Conservation (phyloP, 352 stramenopile genomes). For the Phytophthora sansomeana region DNA sequence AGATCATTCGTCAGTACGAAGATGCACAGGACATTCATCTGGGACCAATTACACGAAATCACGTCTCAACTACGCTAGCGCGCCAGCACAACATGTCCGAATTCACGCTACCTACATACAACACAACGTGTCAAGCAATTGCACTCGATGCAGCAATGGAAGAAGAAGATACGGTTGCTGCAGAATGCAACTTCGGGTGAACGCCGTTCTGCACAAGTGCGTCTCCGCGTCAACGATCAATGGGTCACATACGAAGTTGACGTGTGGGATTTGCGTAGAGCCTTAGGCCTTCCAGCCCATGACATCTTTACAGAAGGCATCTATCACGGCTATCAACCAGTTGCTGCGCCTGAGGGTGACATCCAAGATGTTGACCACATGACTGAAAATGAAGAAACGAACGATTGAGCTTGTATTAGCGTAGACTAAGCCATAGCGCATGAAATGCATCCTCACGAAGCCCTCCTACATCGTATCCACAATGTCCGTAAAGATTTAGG, state of each 20-base stretch:
- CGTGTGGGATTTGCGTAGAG: neutral
- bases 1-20: neutral
- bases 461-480: neutral
- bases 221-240: neutral
- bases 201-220: neutral
- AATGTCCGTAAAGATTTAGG: neutral
- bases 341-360: neutral
- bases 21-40: neutral
- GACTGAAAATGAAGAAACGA: neutral
- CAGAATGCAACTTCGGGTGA: neutral
- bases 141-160: neutral
- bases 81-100: neutral
- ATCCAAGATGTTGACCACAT: neutral
- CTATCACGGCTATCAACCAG: neutral
- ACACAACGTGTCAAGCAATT: neutral
- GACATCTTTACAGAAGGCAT: neutral
- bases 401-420: neutral
- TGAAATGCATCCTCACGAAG: neutral
- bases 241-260: slow-evolving; percentile 1
- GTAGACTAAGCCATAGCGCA: neutral
- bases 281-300: neutral
- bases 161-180: neutral
- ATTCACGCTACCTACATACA: neutral
- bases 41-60: slow-evolving; percentile 3
- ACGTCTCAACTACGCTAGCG: neutral